A percentile compares a stretch with the other conserved stretches of the same genome.
Conservation (phyloP, 192 early-diverging fungal species). For the Lunasporangiospora selenospora region DNA sequence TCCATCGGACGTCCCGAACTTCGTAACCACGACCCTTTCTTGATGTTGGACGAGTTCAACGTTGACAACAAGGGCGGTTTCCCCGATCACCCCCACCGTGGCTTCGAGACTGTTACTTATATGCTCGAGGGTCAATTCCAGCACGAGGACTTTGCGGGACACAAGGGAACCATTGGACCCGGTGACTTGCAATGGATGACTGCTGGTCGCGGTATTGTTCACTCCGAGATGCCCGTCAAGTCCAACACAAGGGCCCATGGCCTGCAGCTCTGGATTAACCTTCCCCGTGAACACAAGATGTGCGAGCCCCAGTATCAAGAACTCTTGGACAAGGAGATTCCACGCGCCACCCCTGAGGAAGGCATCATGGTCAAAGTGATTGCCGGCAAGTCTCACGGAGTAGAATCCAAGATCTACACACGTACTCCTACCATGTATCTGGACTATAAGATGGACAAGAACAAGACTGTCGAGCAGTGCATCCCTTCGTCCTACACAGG, state of each 20-base stretch:
- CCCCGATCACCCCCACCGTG: conserved; percentile 62
- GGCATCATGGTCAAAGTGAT: conserved; percentile 34
- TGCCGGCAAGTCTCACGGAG: conserved; percentile 39
- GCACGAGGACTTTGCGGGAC: conserved; percentile 67
- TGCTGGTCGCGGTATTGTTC: conserved; percentile 69
- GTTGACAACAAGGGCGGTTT: conserved; percentile 48
- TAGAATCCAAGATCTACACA: conserved; percentile 18
- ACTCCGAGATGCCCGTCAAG: conserved; percentile 59
- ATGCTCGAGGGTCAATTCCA: conserved; percentile 62
- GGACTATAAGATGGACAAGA: conserved; percentile 26
- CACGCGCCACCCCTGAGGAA: conserved; percentile 12
- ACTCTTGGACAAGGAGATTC: conserved; percentile 39
- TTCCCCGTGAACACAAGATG: conserved; percentile 66
- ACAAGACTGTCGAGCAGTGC: conserved; percentile 20
- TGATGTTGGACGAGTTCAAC: conserved; percentile 45
- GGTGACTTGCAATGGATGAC: conserved; percentile 74
- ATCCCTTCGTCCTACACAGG: conserved; percentile 34
- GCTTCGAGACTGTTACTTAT: conserved; percentile 75
- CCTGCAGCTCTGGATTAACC: conserved; percentile 76
- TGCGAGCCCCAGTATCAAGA: conserved; percentile 57
- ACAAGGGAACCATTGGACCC: conserved; percentile 57
- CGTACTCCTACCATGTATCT: conserved; percentile 43
- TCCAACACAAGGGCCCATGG: conserved; percentile 47
- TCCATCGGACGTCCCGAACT: conserved; percentile 68
- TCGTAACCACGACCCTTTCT: conserved; percentile 48